Conservation (phyloP, 148 eudicot genomes). For the Vaccinium vitisidaea region DNA sequence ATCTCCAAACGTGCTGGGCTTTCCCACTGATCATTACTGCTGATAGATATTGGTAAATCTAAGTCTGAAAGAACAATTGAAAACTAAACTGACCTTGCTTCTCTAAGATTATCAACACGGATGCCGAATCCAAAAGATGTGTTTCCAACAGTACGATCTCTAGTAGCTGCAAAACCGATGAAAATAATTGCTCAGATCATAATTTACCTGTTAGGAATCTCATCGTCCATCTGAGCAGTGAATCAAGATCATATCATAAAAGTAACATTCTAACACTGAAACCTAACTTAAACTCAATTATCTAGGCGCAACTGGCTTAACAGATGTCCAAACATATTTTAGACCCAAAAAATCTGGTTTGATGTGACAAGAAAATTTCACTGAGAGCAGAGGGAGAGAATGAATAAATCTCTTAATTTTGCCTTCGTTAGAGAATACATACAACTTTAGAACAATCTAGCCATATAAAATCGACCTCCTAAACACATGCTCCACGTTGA, state of each 20-base stretch:
- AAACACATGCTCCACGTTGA: not conserved
- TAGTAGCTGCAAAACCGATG: conserved; percentile 48
- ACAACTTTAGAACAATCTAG: not conserved
- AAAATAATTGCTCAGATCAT: not conserved
- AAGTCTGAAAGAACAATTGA: not conserved
- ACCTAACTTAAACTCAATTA: not conserved
- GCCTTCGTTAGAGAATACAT: not conserved
- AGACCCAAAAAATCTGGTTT: not conserved
- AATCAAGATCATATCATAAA: not conserved
- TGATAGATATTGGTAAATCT: no score
- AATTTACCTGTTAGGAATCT: not conserved
- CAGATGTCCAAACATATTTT: not conserved
- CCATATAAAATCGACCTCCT: not conserved
- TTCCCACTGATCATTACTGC: not conserved
- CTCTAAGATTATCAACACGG: conserved; percentile 70
- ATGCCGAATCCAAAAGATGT: conserved; percentile 74
- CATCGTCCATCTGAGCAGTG: not conserved
- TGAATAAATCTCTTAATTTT: not conserved
- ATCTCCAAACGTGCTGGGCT: not conserved
- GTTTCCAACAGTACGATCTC: conserved; percentile 55
- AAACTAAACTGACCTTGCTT: conserved; percentile 61
- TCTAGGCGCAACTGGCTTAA: not conserved
- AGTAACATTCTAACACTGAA: not conserved
- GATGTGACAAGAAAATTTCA: not conserved
- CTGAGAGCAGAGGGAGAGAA: not conserved